These are phyloP conservation scores for Aspergillus sclerotiicarbonarius DNA, from an alignment of 495 filamentous ascomycete genomes.

Conservation along the genomic window DNA sequence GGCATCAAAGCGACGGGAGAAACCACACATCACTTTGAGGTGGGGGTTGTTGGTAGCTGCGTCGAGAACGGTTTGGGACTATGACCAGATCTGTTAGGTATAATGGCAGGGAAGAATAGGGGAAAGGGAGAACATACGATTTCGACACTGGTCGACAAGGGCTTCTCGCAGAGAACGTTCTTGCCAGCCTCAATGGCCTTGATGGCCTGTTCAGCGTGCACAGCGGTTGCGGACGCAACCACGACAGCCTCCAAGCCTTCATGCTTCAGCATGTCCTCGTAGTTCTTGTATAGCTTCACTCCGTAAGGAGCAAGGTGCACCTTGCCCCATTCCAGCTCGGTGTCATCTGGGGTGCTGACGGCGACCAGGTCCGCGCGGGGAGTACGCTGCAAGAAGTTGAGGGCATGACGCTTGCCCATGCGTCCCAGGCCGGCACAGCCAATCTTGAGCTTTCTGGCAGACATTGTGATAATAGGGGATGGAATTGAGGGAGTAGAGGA, in stretches of 20 bases:
- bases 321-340: conserved; percentile 52
- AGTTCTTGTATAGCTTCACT: conserved; percentile 49
- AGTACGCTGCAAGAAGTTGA: conserved; percentile 51
- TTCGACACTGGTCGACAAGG: conserved; percentile 48
- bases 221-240: conserved; percentile 51
- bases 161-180: conserved; percentile 59
- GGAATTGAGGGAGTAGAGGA: not conserved
- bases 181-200: conserved; percentile 53
- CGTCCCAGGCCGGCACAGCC: conserved; percentile 55
- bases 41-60: conserved; percentile 48
- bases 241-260: conserved; percentile 53
- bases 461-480: conserved; percentile 31
- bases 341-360: conserved; percentile 47
- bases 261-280: conserved; percentile 56
- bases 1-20: conserved; percentile 57
- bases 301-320: conserved; percentile 46
- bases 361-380: conserved; percentile 54
- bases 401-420: conserved; percentile 58
- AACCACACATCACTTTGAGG: conserved; percentile 60
- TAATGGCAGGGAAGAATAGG: not conserved
- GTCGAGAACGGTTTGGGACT: conserved; percentile 53
- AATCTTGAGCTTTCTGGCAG: conserved; percentile 43
- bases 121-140: conserved; percentile 36
- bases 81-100: conserved; percentile 14
- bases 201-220: conserved; percentile 57